These are phyloP conservation scores for Gentiana straminea DNA, from an alignment of 257 asterid species.

Conservation along the genomic window DNA sequence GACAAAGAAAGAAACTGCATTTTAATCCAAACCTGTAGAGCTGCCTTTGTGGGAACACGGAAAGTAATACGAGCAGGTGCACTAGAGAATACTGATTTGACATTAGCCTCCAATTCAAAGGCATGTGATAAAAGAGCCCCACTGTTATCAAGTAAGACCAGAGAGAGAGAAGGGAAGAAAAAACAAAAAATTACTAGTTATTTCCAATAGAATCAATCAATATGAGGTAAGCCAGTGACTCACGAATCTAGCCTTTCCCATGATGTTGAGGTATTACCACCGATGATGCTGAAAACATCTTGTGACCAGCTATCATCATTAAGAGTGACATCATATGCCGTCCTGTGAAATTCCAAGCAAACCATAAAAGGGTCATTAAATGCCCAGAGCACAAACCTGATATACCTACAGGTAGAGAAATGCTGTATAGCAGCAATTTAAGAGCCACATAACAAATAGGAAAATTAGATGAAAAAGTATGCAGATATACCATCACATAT, in stretches of 20 bases:
- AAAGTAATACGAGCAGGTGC: slow-evolving; percentile 73
- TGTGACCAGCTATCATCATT: slow-evolving; percentile 69
- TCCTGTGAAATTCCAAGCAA: slow-evolving; percentile 32
- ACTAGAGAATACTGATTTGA: slow-evolving; percentile 48
- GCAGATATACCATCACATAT: too few species aligned
- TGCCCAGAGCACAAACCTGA: background rate
- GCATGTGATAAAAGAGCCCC: slow-evolving; percentile 67
- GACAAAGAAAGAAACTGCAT: slow-evolving; percentile 4
- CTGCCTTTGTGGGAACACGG: slow-evolving; percentile 79
- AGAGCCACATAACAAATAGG: too few species aligned
- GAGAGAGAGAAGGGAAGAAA: slow-evolving; percentile 3
- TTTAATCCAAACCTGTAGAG: slow-evolving; percentile 51
- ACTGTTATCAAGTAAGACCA: slow-evolving; percentile 24
- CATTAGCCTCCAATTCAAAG: slow-evolving; percentile 81
- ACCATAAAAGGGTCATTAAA: background rate
- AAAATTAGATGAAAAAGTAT: too few species aligned
- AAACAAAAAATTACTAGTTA: background rate
- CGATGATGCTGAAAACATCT: slow-evolving; percentile 45
- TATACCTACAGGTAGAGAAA: background rate
- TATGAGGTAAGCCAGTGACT: slow-evolving; percentile 21
- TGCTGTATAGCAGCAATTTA: too few species aligned
- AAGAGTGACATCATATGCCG: slow-evolving; percentile 83
- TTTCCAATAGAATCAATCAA: background rate
- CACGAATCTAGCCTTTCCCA: slow-evolving; percentile 96
- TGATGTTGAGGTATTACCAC: slow-evolving; percentile 76